Base-by-base conservation (phyloP, 768 basidiomycete species). In the Termitomyces sp. region DNA sequence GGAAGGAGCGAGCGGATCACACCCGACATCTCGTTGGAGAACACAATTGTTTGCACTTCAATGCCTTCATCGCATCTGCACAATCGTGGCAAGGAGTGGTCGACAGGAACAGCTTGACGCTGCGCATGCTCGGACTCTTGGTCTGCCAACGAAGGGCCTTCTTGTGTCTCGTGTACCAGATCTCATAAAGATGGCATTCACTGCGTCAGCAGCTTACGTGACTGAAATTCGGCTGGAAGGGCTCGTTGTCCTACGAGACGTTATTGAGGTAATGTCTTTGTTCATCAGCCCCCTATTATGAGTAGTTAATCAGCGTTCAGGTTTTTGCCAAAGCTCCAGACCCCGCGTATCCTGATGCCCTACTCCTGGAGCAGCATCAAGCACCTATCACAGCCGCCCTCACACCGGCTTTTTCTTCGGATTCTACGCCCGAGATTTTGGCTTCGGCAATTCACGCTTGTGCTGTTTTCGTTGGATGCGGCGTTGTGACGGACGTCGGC, bases 321-420 rank as follows among this genome's bases (percentile, higher is more conserved):
- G 83, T 88, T 53, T 99, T 99, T 70, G 83, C 92, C 2, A 72
- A 77, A 28, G 82, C 91, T 6, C 90, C 92, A 0, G 97, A 99
- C 72, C 92, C 94, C 2, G 94, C 94, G 52, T 98, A 93, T 63
- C 89, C 91, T 34, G 92, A 92, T 57, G 85, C 91, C 0, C 76
- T 95, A 5, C 76, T 99, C 3, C 81, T 99, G 12, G 96, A 99
- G 67, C 97, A 99, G 68, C 90, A 97, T 69, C 97, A 99, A 72
- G 96, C 97, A 0, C 96, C 97, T 0, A 96, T 99, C 58, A 97
- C 96, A 2, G 94, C 97, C 19, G 97, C 97, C 0, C 79, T 98
- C 17, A 98, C 96, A 0, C 96, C 97, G 0, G 94, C 95, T 0
- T 98, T 99, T 66, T 94, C 93, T 1, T 80, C 92, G 0, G 97